A percentile compares a stretch with the other conserved stretches of the same genome.
phyloP scores from a whole-genome alignment of 2,329 filamentous ascomycete species.

The Talaromyces sp. region DNA sequence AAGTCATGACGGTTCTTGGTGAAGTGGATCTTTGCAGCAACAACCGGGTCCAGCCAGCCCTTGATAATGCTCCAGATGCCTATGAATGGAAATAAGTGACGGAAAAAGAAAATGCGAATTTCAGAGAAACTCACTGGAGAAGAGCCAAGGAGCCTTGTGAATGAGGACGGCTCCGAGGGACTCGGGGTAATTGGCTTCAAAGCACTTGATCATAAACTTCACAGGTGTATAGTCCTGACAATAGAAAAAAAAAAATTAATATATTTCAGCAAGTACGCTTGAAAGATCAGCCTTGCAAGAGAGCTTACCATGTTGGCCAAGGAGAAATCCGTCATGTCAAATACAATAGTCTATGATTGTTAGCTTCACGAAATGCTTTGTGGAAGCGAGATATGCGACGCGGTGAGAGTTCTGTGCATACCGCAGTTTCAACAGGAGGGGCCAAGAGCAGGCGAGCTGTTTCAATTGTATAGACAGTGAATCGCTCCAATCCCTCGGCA shows the following conservation, averaged over 20 bases:
- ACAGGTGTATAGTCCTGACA: conserved; percentile 84
- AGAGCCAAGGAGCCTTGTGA: conserved; percentile 96
- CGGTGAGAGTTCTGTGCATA: conserved; percentile 53
- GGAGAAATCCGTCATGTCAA: conserved; percentile 93
- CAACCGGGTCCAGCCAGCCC: conserved; percentile 95
- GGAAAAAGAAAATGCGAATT: no score
- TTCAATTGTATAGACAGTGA: conserved; percentile 93
- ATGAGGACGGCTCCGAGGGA: conserved; percentile 86
- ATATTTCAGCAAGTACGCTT: no score
- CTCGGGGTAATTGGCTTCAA: conserved; percentile 98
- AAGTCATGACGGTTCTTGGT: conserved; percentile 81
- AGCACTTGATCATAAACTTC: conserved; percentile 99
- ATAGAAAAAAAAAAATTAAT: background rate
- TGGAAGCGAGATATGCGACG: background rate
- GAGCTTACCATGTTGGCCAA: conserved; percentile 83
- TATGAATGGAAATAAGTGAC: conserved; percentile 33
- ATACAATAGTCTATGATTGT: conserved; percentile 74
- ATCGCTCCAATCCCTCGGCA: conserved; percentile 79
- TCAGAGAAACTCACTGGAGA: conserved; percentile 67
- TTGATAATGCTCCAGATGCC: conserved; percentile 96
- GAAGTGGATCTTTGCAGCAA: conserved; percentile 92
- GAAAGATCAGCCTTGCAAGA: background rate
- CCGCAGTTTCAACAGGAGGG: conserved; percentile 85
- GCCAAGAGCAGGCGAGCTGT: conserved; percentile 82
- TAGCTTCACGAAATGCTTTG: background rate